These are phyloP conservation scores for Geotrichum restrictum DNA, from an alignment of 1,139 yeast species.

Conservation along the genomic window DNA sequence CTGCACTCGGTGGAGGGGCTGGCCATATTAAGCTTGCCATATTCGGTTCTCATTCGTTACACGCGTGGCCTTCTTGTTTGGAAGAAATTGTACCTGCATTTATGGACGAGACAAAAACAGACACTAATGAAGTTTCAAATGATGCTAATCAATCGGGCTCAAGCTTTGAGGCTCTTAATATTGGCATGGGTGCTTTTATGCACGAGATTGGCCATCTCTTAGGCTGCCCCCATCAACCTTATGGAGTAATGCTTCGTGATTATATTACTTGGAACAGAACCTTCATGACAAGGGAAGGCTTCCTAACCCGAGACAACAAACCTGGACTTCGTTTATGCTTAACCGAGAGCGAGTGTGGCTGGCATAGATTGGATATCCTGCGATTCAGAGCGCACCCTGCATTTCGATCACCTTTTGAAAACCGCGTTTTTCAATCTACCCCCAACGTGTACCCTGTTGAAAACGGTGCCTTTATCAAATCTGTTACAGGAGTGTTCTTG, in stretches of 20 bases:
- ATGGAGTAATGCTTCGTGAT: constrained; percentile 87
- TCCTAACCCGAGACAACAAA: constrained; percentile 52
- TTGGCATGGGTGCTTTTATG: constrained; percentile 90
- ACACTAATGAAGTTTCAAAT: constrained; percentile 73
- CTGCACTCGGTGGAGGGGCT: constrained; percentile 89
- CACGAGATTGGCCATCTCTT: constrained; percentile 90
- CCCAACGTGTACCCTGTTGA: constrained; percentile 48
- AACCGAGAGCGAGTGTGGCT: constrained; percentile 68
- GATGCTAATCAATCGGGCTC: constrained; percentile 82
- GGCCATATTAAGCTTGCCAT: constrained; percentile 71
- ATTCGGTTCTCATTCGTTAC: constrained; percentile 89
- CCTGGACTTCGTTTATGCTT: constrained; percentile 47
- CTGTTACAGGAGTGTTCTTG: constrained; percentile 65
- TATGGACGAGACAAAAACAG: constrained; percentile 63
- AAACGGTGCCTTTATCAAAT: constrained; percentile 49
- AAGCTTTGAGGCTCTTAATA: constrained; percentile 82
- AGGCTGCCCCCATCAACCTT: constrained; percentile 88
- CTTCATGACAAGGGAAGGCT: constrained; percentile 67
- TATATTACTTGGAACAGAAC: constrained; percentile 77
- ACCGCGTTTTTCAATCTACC: constrained; percentile 36
- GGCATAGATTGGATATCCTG: constrained; percentile 79
- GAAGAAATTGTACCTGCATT: constrained; percentile 68
- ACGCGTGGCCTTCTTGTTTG: constrained; percentile 79
- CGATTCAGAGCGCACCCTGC: constrained; percentile 79
- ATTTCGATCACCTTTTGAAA: constrained; percentile 68